phyloP scores from a whole-genome alignment of 2,329 filamentous ascomycete species.

The Colletotrichum sp. region DNA sequence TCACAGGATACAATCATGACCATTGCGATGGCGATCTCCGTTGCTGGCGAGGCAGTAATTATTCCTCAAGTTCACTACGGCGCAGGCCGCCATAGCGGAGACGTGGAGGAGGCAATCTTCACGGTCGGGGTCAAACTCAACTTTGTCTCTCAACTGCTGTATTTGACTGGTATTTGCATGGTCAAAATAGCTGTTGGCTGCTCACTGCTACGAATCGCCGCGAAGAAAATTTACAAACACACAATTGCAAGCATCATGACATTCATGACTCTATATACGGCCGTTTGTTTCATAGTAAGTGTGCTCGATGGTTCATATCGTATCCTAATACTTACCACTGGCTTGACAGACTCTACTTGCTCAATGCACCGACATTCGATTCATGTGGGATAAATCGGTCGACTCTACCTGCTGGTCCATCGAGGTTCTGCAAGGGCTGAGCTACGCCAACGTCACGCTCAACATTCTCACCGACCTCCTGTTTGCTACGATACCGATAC shows the following conservation, averaged over 20 bases:
- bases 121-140: conserved; percentile 44
- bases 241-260: conserved; percentile 41
- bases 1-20: conserved; percentile 35
- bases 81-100: conserved; percentile 48
- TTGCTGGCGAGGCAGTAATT: conserved; percentile 43
- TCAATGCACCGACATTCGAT: conserved; percentile 50
- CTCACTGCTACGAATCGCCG: conserved; percentile 45
- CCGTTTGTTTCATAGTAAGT: conserved; percentile 40
- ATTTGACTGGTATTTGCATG: conserved; percentile 43
- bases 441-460: conserved; percentile 44
- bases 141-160: conserved; percentile 49
- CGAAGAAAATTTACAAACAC: conserved; percentile 37
- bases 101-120: conserved; percentile 39
- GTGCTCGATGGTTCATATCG: too few species aligned
- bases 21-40: conserved; percentile 30
- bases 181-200: conserved; percentile 48
- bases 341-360: conserved; percentile 44
- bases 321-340: neutral
- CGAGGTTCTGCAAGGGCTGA: conserved; percentile 42
- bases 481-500: conserved; percentile 42
- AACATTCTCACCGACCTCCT: conserved; percentile 42
- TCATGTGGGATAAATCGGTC: conserved; percentile 47
- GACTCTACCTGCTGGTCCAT: conserved; percentile 46
- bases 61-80: conserved; percentile 46
- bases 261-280: conserved; percentile 37